Conservation (phyloP, 1,139 yeast species). For the Taphrina communis region DNA sequence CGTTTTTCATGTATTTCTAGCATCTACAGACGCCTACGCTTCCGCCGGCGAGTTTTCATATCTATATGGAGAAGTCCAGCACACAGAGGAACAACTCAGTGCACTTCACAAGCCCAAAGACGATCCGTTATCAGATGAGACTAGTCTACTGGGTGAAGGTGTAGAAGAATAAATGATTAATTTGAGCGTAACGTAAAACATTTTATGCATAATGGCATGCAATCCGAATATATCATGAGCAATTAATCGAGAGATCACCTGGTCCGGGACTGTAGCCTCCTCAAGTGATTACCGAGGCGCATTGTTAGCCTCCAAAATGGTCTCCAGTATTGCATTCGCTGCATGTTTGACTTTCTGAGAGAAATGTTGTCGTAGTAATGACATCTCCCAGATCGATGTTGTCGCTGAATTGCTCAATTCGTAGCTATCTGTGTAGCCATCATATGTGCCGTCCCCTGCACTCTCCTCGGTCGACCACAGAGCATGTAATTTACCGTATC, state of each 20-base stretch:
- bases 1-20: constrained; percentile 48
- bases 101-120: background rate
- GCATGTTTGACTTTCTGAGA: constrained; percentile 37
- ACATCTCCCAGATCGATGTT: constrained; percentile 88
- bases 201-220: too few relatives aligned
- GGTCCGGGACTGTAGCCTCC: too few relatives aligned
- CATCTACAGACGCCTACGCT: constrained; percentile 24
- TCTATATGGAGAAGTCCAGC: constrained; percentile 5
- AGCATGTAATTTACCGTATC: constrained; percentile 69
- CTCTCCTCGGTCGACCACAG: constrained; percentile 87
- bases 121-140: background rate
- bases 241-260: too few relatives aligned
- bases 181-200: too few relatives aligned
- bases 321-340: constrained; percentile 2
- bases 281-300: background rate
- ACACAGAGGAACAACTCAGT: background rate
- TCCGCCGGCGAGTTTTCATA: constrained; percentile 25
- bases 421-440: constrained; percentile 68
- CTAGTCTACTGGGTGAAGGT: background rate
- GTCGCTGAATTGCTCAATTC: constrained; percentile 84
- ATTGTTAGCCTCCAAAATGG: constrained; percentile 14
- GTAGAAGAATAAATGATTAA: background rate
- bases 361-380: constrained; percentile 77
- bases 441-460: constrained; percentile 75
- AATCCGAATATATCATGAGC: too few relatives aligned